These are phyloP conservation scores for Daedaleopsis sinensis DNA, from an alignment of 768 basidiomycete species.

Conservation along the genomic window DNA sequence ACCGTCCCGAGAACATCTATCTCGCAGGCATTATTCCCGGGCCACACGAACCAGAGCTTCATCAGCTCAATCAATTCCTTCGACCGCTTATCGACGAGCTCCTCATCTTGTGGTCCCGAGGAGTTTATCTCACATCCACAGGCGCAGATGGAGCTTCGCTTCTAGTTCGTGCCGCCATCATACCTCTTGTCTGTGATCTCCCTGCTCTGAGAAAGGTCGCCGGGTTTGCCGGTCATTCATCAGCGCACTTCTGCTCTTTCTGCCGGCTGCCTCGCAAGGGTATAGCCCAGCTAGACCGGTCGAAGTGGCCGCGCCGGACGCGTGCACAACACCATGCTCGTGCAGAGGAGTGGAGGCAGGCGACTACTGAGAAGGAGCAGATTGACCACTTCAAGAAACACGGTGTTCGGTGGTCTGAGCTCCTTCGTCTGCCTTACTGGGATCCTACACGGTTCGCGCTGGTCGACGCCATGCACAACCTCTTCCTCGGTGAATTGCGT, in stretches of 20 bases:
- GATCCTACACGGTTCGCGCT: constrained; percentile 34
- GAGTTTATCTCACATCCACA: constrained; percentile 29
- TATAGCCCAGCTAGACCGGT: constrained; percentile 29
- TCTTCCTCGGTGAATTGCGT: constrained; percentile 38
- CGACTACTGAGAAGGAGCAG: constrained; percentile 10
- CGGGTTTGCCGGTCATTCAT: constrained; percentile 29
- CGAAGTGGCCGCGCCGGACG: constrained; percentile 28
- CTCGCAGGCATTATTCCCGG: constrained; percentile 46
- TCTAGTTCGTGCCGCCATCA: constrained; percentile 31
- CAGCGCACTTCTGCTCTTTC: constrained; percentile 33
- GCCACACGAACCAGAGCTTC: constrained; percentile 37
- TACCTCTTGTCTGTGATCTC: constrained; percentile 41
- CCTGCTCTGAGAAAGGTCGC: constrained; percentile 36
- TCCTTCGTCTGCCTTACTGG: constrained; percentile 44
- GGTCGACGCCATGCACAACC: constrained; percentile 46
- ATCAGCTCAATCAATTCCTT: constrained; percentile 42
- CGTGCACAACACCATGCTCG: constrained; percentile 21
- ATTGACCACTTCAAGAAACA: constrained; percentile 16
- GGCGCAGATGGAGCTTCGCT: constrained; percentile 30
- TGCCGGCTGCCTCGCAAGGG: constrained; percentile 25
- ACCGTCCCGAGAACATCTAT: constrained; percentile 39
- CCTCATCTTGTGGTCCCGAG: constrained; percentile 34
- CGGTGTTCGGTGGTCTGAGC: constrained; percentile 31
- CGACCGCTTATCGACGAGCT: constrained; percentile 42
- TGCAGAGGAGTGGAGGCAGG: constrained; percentile 26